A percentile compares a stretch with the other conserved stretches of the same genome.
phyloP scores from a whole-genome alignment of 495 filamentous ascomycete genomes.

The Neurospora sp. region DNA sequence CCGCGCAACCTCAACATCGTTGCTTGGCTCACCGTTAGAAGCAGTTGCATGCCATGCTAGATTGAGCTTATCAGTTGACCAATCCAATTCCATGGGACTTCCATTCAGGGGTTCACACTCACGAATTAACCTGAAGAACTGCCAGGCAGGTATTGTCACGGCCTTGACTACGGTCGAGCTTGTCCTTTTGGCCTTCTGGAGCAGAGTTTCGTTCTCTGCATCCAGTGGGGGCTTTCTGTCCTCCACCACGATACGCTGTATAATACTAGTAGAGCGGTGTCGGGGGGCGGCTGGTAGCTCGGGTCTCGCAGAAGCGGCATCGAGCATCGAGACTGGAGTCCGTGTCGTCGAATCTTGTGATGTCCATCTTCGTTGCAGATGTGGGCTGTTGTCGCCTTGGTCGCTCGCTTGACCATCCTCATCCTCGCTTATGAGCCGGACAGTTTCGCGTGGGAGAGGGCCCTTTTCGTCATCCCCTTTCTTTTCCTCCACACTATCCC shows the following conservation, averaged over 20 bases:
- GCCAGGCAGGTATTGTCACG: constrained; percentile 94
- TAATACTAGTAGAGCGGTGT: constrained; percentile 39
- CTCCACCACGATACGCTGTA: constrained; percentile 37
- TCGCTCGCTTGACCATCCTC: constrained; percentile 10
- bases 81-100: not conserved
- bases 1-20: constrained; percentile 37
- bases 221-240: constrained; percentile 22
- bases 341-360: constrained; percentile 14
- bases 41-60: constrained; percentile 57
- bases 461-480: constrained; percentile 23
- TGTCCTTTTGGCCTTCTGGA: constrained; percentile 30
- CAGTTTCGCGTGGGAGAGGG: constrained; percentile 15
- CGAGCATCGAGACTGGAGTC: constrained; percentile 12
- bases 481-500: constrained; percentile 52
- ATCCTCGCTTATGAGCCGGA: constrained; percentile 27
- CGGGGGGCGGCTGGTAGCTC: constrained; percentile 14
- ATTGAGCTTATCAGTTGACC: constrained; percentile 42
- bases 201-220: constrained; percentile 26
- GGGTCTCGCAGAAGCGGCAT: constrained; percentile 8
- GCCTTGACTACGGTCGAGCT: constrained; percentile 57
- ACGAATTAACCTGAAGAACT: constrained; percentile 90
- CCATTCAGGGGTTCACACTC: constrained; percentile 19
- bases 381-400: constrained; percentile 1
- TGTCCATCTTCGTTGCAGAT: constrained; percentile 23
- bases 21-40: constrained; percentile 30